phyloP scores from a whole-genome alignment of 805 yeast genomes.

The Saccharomycopsis malanga region DNA sequence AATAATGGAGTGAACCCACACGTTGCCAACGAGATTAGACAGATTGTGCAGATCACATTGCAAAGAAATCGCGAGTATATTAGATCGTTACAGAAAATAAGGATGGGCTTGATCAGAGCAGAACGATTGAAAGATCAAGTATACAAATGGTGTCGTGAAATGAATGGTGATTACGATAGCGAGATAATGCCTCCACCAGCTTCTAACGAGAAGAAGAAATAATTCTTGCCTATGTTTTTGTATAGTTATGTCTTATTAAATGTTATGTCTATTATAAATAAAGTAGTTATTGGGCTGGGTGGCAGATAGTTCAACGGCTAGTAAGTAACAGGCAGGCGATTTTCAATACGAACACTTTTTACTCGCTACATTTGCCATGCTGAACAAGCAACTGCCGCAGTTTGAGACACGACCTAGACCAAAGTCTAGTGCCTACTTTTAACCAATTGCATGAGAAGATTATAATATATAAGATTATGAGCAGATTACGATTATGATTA shows the following conservation, averaged over 20 bases:
- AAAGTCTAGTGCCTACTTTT: no score
- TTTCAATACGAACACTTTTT: no score
- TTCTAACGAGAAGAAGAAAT: neutral
- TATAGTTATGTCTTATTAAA: no score
- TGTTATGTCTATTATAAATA: no score
- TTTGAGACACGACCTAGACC: no score
- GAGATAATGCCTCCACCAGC: neutral
- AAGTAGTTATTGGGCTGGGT: no score
- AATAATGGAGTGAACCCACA: constrained; percentile 46
- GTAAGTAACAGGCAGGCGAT: neutral
- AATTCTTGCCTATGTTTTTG: no score
- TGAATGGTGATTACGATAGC: constrained; percentile 48
- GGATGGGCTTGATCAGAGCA: constrained; percentile 73
- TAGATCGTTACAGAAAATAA: constrained; percentile 62
- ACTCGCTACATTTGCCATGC: neutral
- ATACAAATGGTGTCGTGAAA: constrained; percentile 79
- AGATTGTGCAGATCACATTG: constrained; percentile 66
- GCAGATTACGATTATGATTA: no score
- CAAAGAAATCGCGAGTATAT: constrained; percentile 86
- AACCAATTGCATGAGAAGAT: no score
- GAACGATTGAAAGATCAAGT: constrained; percentile 66
- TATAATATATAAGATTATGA: no score
- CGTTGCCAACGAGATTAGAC: constrained; percentile 63
- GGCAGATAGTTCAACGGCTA: neutral
- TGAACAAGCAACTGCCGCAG: no score